These are phyloP conservation scores for Yamagishiella unicocca DNA, from an alignment of 139 green algal species.

Conservation along the genomic window DNA sequence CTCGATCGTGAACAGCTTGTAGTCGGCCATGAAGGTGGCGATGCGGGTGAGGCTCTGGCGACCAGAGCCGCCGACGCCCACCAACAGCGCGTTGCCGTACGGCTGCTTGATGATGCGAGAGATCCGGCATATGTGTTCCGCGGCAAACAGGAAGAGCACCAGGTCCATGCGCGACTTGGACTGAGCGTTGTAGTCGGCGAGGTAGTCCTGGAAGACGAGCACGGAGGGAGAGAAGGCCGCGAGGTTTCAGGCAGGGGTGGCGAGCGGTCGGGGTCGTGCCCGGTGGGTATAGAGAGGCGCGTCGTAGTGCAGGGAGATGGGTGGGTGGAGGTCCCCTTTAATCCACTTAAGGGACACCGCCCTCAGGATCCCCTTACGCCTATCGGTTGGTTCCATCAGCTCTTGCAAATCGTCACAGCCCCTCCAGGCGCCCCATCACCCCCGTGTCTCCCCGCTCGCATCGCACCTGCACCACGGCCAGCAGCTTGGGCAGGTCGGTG, in stretches of 20 bases:
- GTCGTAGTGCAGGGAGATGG: neutral
- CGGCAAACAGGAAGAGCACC: constrained; percentile 72
- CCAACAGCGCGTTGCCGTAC: constrained; percentile 80
- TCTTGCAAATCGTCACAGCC: no score
- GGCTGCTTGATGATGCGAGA: constrained; percentile 82
- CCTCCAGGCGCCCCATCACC: no score
- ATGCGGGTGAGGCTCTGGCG: constrained; percentile 75
- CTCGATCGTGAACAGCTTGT: constrained; percentile 74
- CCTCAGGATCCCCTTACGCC: no score
- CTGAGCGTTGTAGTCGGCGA: constrained; percentile 79
- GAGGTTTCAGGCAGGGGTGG: neutral
- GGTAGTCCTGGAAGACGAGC: constrained; percentile 62
- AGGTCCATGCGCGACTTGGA: constrained; percentile 74
- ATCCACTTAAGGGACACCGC: no score
- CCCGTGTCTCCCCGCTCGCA: neutral
- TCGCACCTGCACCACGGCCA: constrained; percentile 57
- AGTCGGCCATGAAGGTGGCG: constrained; percentile 78
- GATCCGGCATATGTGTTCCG: constrained; percentile 83
- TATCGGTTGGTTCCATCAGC: no score
- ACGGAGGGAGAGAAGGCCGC: neutral
- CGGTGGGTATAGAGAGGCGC: no score
- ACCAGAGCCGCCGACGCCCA: constrained; percentile 63
- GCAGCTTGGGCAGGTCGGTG: constrained; percentile 60
- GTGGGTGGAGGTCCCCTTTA: no score
- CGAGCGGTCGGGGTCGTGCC: no score